phyloP scores from a whole-genome alignment of 192 early-diverging fungal species.

The Entomortierella beljakovae region DNA sequence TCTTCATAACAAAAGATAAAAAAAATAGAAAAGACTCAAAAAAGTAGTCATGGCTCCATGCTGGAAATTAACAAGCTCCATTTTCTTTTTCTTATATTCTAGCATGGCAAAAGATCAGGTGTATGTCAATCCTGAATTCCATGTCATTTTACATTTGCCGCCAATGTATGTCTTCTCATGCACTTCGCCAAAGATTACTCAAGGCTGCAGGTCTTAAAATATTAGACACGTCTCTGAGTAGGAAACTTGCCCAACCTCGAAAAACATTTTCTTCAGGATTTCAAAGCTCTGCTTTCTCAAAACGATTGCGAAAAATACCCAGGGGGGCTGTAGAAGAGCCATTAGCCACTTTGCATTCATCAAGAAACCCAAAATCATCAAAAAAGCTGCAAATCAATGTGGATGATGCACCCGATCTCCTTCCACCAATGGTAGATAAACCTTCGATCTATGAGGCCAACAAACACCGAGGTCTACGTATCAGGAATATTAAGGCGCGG shows the following conservation, averaged over 20 bases:
- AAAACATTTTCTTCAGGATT: neutral
- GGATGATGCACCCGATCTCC: too few relatives aligned
- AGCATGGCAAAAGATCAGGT: neutral
- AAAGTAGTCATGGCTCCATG: too few relatives aligned
- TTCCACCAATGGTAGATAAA: too few relatives aligned
- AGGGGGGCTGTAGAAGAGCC: neutral
- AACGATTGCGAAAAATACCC: neutral
- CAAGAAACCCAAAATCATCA: neutral
- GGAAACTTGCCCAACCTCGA: neutral
- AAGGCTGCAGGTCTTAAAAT: neutral
- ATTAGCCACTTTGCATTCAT: neutral
- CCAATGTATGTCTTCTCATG: slow-evolving; percentile 22
- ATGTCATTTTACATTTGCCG: slow-evolving; percentile 53
- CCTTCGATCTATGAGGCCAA: neutral
- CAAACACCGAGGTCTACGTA: neutral
- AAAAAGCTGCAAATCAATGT: neutral
- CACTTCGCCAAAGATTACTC: slow-evolving; percentile 9
- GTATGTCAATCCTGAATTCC: neutral
- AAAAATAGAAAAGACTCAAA: too few relatives aligned
- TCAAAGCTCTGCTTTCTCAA: neutral
- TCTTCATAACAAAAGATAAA: too few relatives aligned
- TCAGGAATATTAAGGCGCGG: slow-evolving; percentile 1
- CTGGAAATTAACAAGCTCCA: neutral
- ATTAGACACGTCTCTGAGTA: neutral
- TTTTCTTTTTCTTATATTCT: neutral